Percentiles rank a stretch among this genome's conserved stretches.
These are phyloP conservation scores for Cryptomeria japonica DNA, from an alignment of 75 land plant species.

Conservation along the genomic window DNA sequence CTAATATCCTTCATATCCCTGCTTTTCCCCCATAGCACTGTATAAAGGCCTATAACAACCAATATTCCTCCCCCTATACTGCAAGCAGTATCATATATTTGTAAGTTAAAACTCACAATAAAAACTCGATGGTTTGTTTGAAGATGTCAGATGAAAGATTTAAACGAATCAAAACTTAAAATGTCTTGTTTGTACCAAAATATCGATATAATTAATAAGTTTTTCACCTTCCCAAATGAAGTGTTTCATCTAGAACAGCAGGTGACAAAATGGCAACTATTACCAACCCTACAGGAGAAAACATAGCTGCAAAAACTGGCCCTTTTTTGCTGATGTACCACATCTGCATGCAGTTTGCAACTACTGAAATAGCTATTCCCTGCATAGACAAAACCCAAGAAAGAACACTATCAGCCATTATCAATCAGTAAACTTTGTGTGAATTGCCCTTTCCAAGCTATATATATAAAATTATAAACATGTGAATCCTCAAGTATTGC, in stretches of 20 bases:
- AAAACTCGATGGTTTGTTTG: not conserved
- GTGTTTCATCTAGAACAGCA: constrained; percentile 49
- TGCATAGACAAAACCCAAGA: constrained; percentile 15
- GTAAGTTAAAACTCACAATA: too few relatives aligned
- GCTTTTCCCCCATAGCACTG: constrained; percentile 45
- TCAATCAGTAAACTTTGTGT: not conserved
- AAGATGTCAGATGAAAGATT: too few relatives aligned
- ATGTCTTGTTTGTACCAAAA: too few relatives aligned
- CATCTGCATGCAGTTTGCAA: constrained; percentile 61
- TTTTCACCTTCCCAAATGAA: constrained; percentile 72
- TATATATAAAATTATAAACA: not conserved
- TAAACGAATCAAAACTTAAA: too few relatives aligned
- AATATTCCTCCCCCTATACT: constrained; percentile 41
- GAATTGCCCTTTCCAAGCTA: not conserved
- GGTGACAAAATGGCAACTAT: constrained; percentile 62
- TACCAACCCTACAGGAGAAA: constrained; percentile 58
- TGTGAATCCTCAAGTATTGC: not conserved
- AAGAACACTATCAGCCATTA: not conserved
- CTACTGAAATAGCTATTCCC: constrained; percentile 70
- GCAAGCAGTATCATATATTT: not conserved
- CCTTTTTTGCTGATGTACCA: constrained; percentile 80
- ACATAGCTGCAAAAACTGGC: constrained; percentile 67
- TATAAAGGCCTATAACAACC: constrained; percentile 41
- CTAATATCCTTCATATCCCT: constrained; percentile 8
- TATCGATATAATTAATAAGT: not conserved